phyloP scores from a whole-genome alignment of 108 stramenopile genomes.

The Cyclotella baltica region DNA sequence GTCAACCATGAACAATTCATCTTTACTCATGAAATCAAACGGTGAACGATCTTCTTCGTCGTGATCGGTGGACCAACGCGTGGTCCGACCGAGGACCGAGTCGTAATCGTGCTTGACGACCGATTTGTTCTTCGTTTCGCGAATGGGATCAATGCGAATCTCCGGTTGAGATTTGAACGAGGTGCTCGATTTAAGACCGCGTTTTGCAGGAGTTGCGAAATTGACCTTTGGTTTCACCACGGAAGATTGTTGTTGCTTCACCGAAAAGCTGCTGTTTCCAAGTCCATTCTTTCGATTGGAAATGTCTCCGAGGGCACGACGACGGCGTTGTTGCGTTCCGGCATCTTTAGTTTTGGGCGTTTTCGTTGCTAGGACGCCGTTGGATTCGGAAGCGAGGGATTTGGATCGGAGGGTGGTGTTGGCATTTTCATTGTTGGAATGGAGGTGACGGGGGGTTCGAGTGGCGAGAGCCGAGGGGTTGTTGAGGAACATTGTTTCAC shows the following conservation, averaged over 20 bases:
- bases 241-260: conserved; percentile 7
- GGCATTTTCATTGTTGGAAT: conserved; percentile 40
- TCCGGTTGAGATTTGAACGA: background rate
- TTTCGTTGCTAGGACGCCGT: conserved; percentile 3
- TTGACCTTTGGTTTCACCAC: background rate
- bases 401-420: conserved; percentile 11
- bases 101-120: conserved; percentile 42
- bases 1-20: conserved; percentile 39
- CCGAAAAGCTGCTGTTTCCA: background rate
- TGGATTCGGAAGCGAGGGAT: conserved; percentile 10
- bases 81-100: conserved; percentile 32
- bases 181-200: background rate
- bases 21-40: conserved; percentile 23
- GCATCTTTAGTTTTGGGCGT: conserved; percentile 10
- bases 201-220: background rate
- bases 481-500: conserved; percentile 45
- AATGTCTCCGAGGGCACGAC: conserved; percentile 52
- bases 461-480: conserved; percentile 24
- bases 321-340: conserved; percentile 33
- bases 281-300: conserved; percentile 37
- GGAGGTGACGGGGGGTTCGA: background rate
- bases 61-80: conserved; percentile 41
- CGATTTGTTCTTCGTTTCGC: conserved; percentile 6
- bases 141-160: background rate
- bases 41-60: conserved; percentile 33